Evolutionary conservation across 129 eudicot species (phyloP).

Genomic region (Centrapalus pauciflorus): DNA sequence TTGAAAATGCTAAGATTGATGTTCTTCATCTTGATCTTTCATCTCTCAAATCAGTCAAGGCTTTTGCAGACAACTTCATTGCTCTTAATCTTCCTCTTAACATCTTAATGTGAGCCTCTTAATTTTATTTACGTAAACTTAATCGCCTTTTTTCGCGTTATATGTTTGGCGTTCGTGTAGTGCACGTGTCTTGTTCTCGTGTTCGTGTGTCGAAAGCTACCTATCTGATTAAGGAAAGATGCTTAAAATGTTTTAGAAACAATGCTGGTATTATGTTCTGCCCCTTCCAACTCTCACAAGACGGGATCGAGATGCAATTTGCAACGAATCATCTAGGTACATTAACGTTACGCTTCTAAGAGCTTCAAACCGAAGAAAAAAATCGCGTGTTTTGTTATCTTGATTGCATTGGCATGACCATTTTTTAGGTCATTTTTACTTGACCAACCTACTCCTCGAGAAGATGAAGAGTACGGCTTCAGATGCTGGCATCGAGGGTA

Average conservation of each 20-base stretch:
- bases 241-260: constrained; percentile 51
- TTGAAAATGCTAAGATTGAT: constrained; percentile 53
- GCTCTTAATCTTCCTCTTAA: constrained; percentile 79
- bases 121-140: not conserved
- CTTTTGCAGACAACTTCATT: constrained; percentile 50
- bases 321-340: constrained; percentile 84
- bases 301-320: constrained; percentile 86
- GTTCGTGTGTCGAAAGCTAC: too few relatives aligned
- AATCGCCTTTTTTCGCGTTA: not conserved
- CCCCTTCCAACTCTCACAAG: constrained; percentile 75
- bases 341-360: not conserved
- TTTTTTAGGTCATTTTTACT: constrained; percentile 68
- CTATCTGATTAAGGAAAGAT: not conserved
- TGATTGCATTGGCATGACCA: not conserved
- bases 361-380: not conserved
- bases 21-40: constrained; percentile 69
- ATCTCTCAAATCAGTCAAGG: constrained; percentile 60
- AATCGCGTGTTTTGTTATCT: not conserved
- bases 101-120: constrained; percentile 60
- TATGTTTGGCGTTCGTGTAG: not conserved
- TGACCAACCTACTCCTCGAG: constrained; percentile 76
- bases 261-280: constrained; percentile 96
- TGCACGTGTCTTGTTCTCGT: not conserved
- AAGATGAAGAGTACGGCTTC: constrained; percentile 70
- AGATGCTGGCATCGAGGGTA: constrained; percentile 55